Percentiles rank a stretch among this genome's conserved stretches.
These are phyloP conservation scores for Naganishia liquefaciens DNA, from an alignment of 1,284 basidiomycete genomes.

Conservation along the genomic window DNA sequence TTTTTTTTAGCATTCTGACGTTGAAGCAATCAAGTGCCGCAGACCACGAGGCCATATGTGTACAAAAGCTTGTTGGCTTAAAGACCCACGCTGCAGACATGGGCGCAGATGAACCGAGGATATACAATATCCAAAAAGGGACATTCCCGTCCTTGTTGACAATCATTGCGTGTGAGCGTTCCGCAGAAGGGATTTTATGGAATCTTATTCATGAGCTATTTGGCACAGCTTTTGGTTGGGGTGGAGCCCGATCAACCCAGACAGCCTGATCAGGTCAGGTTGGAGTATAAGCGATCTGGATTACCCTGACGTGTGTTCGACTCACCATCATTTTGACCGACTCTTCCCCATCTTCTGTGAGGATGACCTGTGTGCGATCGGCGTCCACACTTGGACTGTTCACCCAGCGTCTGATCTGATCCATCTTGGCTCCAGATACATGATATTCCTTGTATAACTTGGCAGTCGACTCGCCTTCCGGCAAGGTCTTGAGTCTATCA, in stretches of 20 bases:
- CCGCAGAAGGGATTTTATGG: neutral
- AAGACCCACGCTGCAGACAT: too few species aligned
- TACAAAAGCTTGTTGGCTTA: too few species aligned
- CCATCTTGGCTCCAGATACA: conserved; percentile 62
- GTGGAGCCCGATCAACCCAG: conserved; percentile 23
- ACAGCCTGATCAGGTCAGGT: conserved; percentile 15
- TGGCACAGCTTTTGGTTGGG: conserved; percentile 5
- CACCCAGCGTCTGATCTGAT: conserved; percentile 63
- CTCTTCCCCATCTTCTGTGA: conserved; percentile 65
- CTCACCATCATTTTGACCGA: conserved; percentile 62
- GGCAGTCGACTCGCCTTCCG: conserved; percentile 56
- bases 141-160: too few species aligned
- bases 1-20: too few species aligned
- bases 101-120: too few species aligned
- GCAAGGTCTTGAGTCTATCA: conserved; percentile 64
- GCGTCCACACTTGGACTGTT: conserved; percentile 70
- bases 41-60: too few species aligned
- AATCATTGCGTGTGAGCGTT: too few species aligned
- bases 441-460: conserved; percentile 58
- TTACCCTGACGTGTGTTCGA: neutral
- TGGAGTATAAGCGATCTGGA: neutral
- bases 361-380: conserved; percentile 57
- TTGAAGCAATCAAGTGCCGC: too few species aligned
- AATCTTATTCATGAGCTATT: neutral
- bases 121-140: too few species aligned